These are phyloP conservation scores for Euphorbia celastroides DNA, from an alignment of 441 rosid species.

Conservation along the genomic window DNA sequence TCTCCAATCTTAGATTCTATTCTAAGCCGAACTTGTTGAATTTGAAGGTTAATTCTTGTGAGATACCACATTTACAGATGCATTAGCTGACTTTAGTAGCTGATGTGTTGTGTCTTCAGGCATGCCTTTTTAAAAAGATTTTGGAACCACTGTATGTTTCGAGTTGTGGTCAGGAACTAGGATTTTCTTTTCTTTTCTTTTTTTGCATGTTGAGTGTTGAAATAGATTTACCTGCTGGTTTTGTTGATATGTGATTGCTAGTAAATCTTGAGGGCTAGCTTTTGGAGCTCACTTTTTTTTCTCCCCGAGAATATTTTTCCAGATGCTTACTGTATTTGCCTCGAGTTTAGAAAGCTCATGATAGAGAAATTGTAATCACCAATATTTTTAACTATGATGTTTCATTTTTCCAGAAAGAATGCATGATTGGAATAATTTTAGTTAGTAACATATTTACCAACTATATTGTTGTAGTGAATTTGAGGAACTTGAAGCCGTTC, in stretches of 20 bases:
- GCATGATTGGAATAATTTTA: neutral
- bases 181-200: neutral
- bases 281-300: neutral
- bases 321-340: neutral
- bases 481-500: conserved; percentile 68
- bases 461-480: conserved; percentile 38
- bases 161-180: conserved; percentile 6
- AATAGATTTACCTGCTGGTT: neutral
- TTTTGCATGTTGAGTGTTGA: neutral
- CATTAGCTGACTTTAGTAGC: neutral
- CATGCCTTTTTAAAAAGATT: neutral
- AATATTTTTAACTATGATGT: neutral
- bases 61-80: neutral
- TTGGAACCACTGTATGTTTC: neutral
- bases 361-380: neutral
- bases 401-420: conserved; percentile 7
- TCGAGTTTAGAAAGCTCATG: neutral
- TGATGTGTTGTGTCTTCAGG: neutral
- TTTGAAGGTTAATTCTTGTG: neutral
- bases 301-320: neutral
- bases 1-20: conserved; percentile 21
- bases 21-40: neutral
- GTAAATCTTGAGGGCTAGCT: neutral
- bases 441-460: neutral
- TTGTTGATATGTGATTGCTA: neutral